These are phyloP conservation scores for Setaria italica DNA, from an alignment of 202 grass and related monocot genomes.

Conservation along the genomic window DNA sequence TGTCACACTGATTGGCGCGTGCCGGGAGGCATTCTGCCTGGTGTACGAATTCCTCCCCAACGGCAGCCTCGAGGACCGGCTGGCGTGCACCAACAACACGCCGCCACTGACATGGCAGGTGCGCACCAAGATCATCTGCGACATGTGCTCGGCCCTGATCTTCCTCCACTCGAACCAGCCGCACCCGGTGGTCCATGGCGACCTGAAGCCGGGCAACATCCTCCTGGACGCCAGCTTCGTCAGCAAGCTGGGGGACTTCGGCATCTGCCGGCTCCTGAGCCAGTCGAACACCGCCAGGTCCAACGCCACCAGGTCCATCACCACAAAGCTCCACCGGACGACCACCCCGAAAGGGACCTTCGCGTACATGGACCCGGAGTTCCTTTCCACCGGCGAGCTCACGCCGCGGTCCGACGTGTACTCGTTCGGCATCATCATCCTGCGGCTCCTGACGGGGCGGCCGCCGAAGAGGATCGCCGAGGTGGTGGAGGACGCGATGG, in stretches of 20 bases:
- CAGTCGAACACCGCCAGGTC: slow-evolving; percentile 45
- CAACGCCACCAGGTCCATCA: slow-evolving; percentile 3
- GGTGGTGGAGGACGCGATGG: slow-evolving; percentile 59
- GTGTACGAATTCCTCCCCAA: slow-evolving; percentile 83
- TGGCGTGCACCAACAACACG: slow-evolving; percentile 48
- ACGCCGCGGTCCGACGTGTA: slow-evolving; percentile 65
- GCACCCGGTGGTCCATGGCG: slow-evolving; percentile 69
- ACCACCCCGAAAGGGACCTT: slow-evolving; percentile 58
- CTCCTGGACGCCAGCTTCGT: slow-evolving; percentile 72
- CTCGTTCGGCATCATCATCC: slow-evolving; percentile 68
- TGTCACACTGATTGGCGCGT: slow-evolving; percentile 69
- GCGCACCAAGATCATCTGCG: slow-evolving; percentile 64
- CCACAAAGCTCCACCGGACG: slow-evolving; percentile 45
- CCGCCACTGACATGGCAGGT: slow-evolving; percentile 72
- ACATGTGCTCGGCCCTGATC: slow-evolving; percentile 73
- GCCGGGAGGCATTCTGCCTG: slow-evolving; percentile 55
- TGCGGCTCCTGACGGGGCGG: slow-evolving; percentile 64
- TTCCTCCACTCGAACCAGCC: slow-evolving; percentile 81
- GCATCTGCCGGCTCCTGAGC: slow-evolving; percentile 57
- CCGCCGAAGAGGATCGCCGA: slow-evolving; percentile 40
- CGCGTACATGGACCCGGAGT: slow-evolving; percentile 72
- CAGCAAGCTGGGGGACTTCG: slow-evolving; percentile 77
- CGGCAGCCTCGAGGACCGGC: slow-evolving; percentile 74
- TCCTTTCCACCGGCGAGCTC: slow-evolving; percentile 57
- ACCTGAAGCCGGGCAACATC: slow-evolving; percentile 78